Conservation (phyloP, 83 land plant species). For the Diphasiastrum complanatum region DNA sequence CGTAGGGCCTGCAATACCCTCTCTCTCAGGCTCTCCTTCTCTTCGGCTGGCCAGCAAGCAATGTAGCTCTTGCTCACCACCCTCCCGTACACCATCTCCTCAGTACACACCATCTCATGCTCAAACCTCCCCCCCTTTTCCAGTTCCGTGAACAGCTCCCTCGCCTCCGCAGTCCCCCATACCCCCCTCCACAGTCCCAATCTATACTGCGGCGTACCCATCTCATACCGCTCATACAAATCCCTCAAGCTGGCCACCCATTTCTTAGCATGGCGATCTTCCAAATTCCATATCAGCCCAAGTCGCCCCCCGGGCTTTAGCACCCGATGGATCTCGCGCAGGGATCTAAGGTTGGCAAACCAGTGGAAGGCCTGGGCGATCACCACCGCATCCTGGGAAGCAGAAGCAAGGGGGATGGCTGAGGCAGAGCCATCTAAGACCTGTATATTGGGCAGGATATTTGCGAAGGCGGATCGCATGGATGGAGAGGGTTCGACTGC, state of each 20-base stretch:
- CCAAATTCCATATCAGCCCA: conserved; percentile 17
- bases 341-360: conserved; percentile 8
- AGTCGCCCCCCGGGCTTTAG: conserved; percentile 9
- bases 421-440: conserved; percentile 11
- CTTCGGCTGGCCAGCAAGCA: conserved; percentile 2
- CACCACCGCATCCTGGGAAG: conserved; percentile 12
- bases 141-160: conserved; percentile 9
- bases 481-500: conserved; percentile 21
- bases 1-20: not conserved
- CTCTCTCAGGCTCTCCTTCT: conserved; percentile 14
- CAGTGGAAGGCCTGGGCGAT: conserved; percentile 22
- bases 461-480: conserved; percentile 9
- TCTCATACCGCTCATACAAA: conserved; percentile 12
- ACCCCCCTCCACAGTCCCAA: conserved; percentile 14
- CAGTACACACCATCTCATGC: conserved; percentile 2
- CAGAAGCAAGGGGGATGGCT: conserved; percentile 9
- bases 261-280: conserved; percentile 8
- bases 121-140: conserved; percentile 4
- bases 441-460: not conserved
- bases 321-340: conserved; percentile 19
- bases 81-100: conserved; percentile 5
- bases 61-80: conserved; percentile 21
- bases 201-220: conserved; percentile 16
- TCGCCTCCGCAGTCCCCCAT: conserved; percentile 7
- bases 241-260: conserved; percentile 16